Percentiles rank a stretch among this genome's conserved stretches.
These are phyloP conservation scores for Backusella macrospora DNA, from an alignment of 192 early-diverging fungal species.

Conservation along the genomic window DNA sequence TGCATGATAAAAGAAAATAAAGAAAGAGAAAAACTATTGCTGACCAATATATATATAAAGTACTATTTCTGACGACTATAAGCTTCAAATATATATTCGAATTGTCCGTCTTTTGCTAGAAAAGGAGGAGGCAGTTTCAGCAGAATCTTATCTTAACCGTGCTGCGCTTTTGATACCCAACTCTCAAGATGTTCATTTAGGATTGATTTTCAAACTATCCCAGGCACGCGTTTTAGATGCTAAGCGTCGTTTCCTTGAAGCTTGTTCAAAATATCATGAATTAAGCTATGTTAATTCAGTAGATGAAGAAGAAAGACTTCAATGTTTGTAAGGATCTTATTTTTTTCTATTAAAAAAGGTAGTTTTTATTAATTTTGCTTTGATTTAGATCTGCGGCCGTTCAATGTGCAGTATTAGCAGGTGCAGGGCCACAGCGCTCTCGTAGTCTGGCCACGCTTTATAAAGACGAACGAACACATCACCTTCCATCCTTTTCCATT, in stretches of 20 bases:
- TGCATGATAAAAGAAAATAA: neutral
- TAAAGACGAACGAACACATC: conserved; percentile 87
- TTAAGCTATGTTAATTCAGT: conserved; percentile 73
- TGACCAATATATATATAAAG: conserved; percentile 32
- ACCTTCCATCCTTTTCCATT: conserved; percentile 74
- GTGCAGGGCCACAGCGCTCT: conserved; percentile 87
- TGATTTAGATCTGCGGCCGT: conserved; percentile 70
- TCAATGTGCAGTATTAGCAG: conserved; percentile 86
- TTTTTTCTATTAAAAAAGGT: neutral
- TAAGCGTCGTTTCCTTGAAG: conserved; percentile 85
- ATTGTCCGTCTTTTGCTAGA: conserved; percentile 86
- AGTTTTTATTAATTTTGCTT: conserved; percentile 21
- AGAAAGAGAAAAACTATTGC: neutral
- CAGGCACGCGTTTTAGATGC: conserved; percentile 86
- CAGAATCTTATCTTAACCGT: conserved; percentile 84
- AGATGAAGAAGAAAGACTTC: conserved; percentile 61
- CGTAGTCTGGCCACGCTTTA: conserved; percentile 87
- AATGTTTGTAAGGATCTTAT: conserved; percentile 50
- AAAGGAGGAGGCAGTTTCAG: conserved; percentile 79
- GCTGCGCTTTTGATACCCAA: conserved; percentile 69
- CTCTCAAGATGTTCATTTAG: conserved; percentile 51
- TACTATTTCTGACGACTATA: conserved; percentile 64
- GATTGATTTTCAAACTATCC: conserved; percentile 74
- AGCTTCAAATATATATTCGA: conserved; percentile 80
- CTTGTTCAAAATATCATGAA: conserved; percentile 82